Conservation (phyloP, 108 stramenopile species). For the Mayamaea pseudoterrestris region DNA sequence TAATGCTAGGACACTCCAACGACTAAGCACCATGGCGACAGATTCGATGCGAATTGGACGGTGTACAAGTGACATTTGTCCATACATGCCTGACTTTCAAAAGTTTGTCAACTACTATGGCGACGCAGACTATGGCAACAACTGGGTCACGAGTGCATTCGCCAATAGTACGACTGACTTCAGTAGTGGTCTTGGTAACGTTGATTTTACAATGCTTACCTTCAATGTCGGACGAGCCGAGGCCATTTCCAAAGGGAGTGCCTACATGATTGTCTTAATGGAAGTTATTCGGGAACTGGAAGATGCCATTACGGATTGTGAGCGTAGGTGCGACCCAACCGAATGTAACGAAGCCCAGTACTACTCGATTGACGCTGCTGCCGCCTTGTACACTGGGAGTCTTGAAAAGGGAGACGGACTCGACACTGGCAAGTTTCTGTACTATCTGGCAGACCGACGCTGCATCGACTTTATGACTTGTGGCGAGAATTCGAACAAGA, state of each 20-base stretch:
- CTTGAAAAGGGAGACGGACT: constrained; percentile 33
- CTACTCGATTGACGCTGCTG: constrained; percentile 50
- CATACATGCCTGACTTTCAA: constrained; percentile 35
- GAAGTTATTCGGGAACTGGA: constrained; percentile 48
- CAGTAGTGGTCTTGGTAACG: constrained; percentile 26
- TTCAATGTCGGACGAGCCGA: constrained; percentile 19
- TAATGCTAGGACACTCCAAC: constrained; percentile 45
- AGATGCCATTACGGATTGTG: constrained; percentile 64
- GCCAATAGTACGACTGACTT: no score
- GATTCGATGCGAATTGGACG: background rate
- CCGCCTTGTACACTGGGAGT: constrained; percentile 46
- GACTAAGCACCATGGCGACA: constrained; percentile 28
- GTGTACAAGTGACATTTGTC: background rate
- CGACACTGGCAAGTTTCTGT: constrained; percentile 35
- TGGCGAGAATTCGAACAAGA: constrained; percentile 12
- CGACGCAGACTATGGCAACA: constrained; percentile 48
- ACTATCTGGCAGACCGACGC: constrained; percentile 44
- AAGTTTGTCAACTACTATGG: constrained; percentile 64
- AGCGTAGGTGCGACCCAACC: constrained; percentile 22
- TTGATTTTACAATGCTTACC: constrained; percentile 21
- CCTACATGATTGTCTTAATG: constrained; percentile 57
- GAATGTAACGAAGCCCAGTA: constrained; percentile 54
- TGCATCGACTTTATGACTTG: constrained; percentile 35
- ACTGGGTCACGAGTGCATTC: constrained; percentile 61
- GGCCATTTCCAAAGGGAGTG: constrained; percentile 58